A percentile compares a stretch with the other conserved stretches of the same genome.
Conservation (phyloP, 106 monocot species). For the Acorus calamus region DNA sequence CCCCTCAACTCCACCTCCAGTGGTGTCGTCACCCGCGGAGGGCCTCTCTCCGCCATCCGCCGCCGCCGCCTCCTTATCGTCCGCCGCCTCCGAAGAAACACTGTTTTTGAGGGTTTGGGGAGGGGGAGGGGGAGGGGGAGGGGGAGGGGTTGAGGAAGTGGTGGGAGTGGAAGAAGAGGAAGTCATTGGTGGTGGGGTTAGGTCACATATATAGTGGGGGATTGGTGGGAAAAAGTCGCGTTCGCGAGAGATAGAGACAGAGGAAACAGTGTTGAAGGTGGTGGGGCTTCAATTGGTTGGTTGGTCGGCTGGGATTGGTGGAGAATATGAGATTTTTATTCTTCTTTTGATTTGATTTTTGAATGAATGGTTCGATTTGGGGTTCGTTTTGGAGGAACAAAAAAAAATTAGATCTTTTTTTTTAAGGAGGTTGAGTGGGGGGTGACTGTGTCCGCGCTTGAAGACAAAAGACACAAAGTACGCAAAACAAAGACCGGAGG, state of each 20-base stretch:
- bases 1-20: slow-evolving; percentile 11
- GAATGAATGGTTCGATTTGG: not conserved
- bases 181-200: slow-evolving; percentile 18
- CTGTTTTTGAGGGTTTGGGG: slow-evolving; percentile 1
- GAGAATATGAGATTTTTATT: too few relatives aligned
- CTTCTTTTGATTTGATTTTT: not conserved
- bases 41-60: slow-evolving; percentile 6
- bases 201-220: slow-evolving; percentile 49
- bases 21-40: not conserved
- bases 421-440: too few relatives aligned
- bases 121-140: too few relatives aligned
- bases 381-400: not conserved
- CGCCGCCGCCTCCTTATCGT: too few relatives aligned
- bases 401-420: too few relatives aligned
- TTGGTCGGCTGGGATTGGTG: too few relatives aligned
- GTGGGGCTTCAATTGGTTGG: not conserved
- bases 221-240: slow-evolving; percentile 12
- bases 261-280: slow-evolving; percentile 7
- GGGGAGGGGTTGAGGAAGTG: not conserved
- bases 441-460: too few relatives aligned
- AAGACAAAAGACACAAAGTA: not conserved
- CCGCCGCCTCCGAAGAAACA: slow-evolving; percentile 5
- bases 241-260: slow-evolving; percentile 30
- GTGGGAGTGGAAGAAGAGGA: slow-evolving; percentile 2
- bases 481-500: too few relatives aligned